These are phyloP conservation scores for Aspergillus costaricaensis DNA, from an alignment of 2,329 filamentous ascomycete species.

Conservation along the genomic window DNA sequence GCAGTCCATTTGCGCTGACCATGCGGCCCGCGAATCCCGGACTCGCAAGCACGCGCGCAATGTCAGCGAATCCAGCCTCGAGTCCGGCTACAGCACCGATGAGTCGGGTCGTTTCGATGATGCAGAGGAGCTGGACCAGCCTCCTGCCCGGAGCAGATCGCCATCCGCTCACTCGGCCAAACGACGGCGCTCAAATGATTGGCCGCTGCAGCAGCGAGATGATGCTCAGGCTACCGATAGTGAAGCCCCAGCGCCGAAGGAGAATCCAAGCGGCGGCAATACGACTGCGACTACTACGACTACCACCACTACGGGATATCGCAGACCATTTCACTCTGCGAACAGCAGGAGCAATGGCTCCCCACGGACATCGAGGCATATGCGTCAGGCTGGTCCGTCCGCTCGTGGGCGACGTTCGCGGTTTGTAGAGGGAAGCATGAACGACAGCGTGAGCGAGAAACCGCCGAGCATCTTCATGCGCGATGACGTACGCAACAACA, in stretches of 20 bases:
- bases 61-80: conserved; percentile 20
- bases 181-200: conserved; percentile 47
- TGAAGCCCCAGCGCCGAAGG: neutral
- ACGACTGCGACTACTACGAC: conserved; percentile 3
- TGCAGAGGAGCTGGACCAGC: conserved; percentile 31
- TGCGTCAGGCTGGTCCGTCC: conserved; percentile 13
- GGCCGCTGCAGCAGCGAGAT: conserved; percentile 34
- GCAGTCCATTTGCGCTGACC: conserved; percentile 18
- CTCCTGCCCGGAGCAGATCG: conserved; percentile 21
- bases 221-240: neutral
- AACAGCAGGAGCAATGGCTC: conserved; percentile 13
- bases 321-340: conserved; percentile 19
- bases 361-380: conserved; percentile 14
- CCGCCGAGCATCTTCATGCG: conserved; percentile 70
- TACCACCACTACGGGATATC: conserved; percentile 8
- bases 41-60: conserved; percentile 34
- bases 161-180: conserved; percentile 41
- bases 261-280: neutral
- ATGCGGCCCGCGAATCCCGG: conserved; percentile 20
- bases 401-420: conserved; percentile 60
- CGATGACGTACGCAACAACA: conserved; percentile 27
- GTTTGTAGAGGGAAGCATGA: conserved; percentile 81
- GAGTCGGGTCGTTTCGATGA: conserved; percentile 39
- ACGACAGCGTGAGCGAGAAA: conserved; percentile 70
- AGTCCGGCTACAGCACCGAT: conserved; percentile 33